Conservation (phyloP, 495 filamentous ascomycete species). For the Penicillium atrosanguineum region DNA sequence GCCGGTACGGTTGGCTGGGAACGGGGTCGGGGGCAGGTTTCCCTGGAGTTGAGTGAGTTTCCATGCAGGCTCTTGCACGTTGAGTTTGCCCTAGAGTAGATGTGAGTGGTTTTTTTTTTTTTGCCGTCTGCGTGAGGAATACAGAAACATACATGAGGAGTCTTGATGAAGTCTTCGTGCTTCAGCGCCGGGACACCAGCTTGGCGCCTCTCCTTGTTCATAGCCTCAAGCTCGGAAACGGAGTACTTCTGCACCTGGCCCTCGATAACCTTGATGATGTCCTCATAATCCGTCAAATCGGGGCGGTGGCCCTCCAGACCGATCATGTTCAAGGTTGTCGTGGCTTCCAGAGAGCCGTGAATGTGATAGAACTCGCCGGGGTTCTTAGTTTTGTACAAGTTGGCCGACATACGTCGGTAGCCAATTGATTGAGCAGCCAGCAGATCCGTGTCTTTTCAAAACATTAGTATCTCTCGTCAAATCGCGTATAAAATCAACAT, state of each 20-base stretch:
- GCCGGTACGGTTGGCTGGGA: constrained; percentile 35
- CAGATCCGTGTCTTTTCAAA: constrained; percentile 62
- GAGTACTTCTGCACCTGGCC: constrained; percentile 61
- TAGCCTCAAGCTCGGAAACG: constrained; percentile 58
- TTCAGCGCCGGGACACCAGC: constrained; percentile 67
- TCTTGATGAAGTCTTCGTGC: constrained; percentile 61
- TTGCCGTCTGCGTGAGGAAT: constrained; percentile 7
- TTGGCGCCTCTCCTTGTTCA: constrained; percentile 60
- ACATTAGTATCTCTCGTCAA: background rate
- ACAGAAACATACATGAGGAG: constrained; percentile 51
- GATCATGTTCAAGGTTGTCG: constrained; percentile 67
- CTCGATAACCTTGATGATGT: constrained; percentile 67
- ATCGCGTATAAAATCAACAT: constrained; percentile 11
- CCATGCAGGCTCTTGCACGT: constrained; percentile 52
- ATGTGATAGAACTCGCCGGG: constrained; percentile 70
- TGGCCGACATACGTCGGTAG: constrained; percentile 72
- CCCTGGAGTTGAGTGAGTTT: constrained; percentile 47
- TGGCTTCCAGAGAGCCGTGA: constrained; percentile 73
- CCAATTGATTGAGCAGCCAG: constrained; percentile 66
- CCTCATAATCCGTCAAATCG: constrained; percentile 61
- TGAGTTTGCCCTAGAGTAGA: constrained; percentile 42
- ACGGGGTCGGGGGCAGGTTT: constrained; percentile 51
- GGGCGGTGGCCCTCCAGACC: constrained; percentile 62
- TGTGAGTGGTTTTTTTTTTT: constrained; percentile 9
- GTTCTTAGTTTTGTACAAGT: constrained; percentile 68